Base-by-base conservation (phyloP, 768 basidiomycete genomes). In the Amanita rubescens region DNA sequence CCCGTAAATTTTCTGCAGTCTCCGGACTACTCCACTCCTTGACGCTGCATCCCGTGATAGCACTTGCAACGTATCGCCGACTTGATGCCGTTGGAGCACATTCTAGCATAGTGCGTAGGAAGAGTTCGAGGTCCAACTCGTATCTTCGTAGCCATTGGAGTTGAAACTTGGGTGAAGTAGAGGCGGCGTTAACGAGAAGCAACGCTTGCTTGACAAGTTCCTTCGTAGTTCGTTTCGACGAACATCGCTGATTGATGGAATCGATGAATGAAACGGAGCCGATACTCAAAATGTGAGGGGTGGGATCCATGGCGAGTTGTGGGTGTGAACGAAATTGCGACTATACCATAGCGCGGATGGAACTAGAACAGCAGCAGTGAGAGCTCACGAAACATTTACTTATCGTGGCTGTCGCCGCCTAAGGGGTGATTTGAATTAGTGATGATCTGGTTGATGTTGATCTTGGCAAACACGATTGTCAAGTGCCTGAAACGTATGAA, bases 11-110 rank as follows among this genome's bases (percentile, higher is more conserved):
- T 32, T 45, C 51, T 32, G 20, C 33, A 3, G 30, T 53, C 24
- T 53, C 51, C n/a, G 41, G 7, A 45, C 42, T 44, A 7, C 25
- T 32, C 39, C 51, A 37, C 22, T 53, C 42, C 17, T 34, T 41
- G 22, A 45, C 19, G 22, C 27, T 25, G 33, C 51, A 53, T 1
- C 42, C 51, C 20, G 43, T 32, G 15, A 53, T 46, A 6, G 51
- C 51, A 27, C 51, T 44, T n/a, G 51, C 51, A 24, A 53, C 41
- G 32, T 53, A 53, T 44, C 43, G 51, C 11, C 43, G 24, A 27
- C 51, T 45, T 15, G 11, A 34, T 5, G 42, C 14, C 33, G 51
- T 44, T 11, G 42, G 51, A 5, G 43, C 51, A 35, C 51, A 53
- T 25, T 53, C 51, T 10, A 53, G 24, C 43, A 53, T 44, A 1